Percentiles rank a stretch among this genome's conserved stretches.
Conservation (phyloP, 495 filamentous ascomycete species). For the Penicillium manginii region DNA sequence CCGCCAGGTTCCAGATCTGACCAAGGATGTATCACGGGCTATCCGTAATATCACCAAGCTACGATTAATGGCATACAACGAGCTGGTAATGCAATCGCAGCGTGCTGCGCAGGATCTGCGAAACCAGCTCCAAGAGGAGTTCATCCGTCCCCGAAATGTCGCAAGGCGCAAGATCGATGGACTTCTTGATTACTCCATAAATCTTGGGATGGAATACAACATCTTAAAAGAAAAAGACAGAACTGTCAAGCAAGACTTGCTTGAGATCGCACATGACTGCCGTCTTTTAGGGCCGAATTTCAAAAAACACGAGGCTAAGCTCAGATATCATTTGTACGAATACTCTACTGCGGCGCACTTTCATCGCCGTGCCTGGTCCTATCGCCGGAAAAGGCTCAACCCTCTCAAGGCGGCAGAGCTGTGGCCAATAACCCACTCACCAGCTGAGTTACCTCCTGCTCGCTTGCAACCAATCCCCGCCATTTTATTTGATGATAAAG, state of each 20-base stretch:
- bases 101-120: not conserved
- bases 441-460: not conserved
- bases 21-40: not conserved
- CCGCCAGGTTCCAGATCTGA: conserved; percentile 1
- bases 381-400: not conserved
- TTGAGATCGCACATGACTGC: not conserved
- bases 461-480: not conserved
- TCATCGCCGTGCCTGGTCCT: not conserved
- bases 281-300: not conserved
- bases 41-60: not conserved
- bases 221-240: conserved; percentile 8
- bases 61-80: not conserved
- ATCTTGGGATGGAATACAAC: not conserved
- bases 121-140: conserved; percentile 13
- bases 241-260: not conserved
- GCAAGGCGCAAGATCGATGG: conserved; percentile 24
- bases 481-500: not conserved
- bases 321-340: not conserved
- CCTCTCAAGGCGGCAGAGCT: not conserved
- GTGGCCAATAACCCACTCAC: not conserved
- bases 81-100: not conserved
- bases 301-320: not conserved
- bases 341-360: not conserved
- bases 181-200: conserved; percentile 1
- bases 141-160: conserved; percentile 21